phyloP scores from a whole-genome alignment of 257 asterid genomes.

The Plantago ovata region DNA sequence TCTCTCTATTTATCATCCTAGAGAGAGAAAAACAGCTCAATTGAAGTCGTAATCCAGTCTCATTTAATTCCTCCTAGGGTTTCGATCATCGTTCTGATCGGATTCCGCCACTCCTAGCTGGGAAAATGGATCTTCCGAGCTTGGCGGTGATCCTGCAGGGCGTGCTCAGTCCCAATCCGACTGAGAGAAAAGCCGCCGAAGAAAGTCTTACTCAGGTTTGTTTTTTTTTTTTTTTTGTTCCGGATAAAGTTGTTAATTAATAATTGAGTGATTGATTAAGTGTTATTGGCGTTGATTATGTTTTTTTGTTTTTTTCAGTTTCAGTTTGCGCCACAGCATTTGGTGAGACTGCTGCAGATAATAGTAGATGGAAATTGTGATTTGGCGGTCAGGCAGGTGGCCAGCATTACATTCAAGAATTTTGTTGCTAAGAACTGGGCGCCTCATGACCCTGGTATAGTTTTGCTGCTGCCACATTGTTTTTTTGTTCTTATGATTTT shows the following conservation, averaged over 20 bases:
- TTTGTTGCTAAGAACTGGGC: slow-evolving; percentile 82
- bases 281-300: slow-evolving; percentile 8
- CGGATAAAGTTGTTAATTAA: too few relatives aligned
- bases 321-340: slow-evolving; percentile 84
- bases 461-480: too few relatives aligned
- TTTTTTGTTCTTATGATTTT: too few relatives aligned
- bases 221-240: background rate
- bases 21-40: background rate
- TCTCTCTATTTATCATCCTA: background rate
- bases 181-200: slow-evolving; percentile 86
- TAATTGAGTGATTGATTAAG: background rate
- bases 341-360: slow-evolving; percentile 95
- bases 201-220: slow-evolving; percentile 83
- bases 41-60: too few relatives aligned
- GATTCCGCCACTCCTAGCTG: background rate
- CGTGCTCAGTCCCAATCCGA: slow-evolving; percentile 80
- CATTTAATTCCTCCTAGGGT: background rate
- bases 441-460: slow-evolving; percentile 73
- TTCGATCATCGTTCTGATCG: background rate
- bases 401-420: slow-evolving; percentile 93
- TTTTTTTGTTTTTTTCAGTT: slow-evolving; percentile 42
- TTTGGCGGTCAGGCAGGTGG: slow-evolving; percentile 89
- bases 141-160: slow-evolving; percentile 68
- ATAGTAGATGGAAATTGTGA: slow-evolving; percentile 75
- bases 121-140: slow-evolving; percentile 79